These are phyloP conservation scores for Colletotrichum spaethianum DNA, from an alignment of 2,329 filamentous ascomycete genomes.

Conservation along the genomic window DNA sequence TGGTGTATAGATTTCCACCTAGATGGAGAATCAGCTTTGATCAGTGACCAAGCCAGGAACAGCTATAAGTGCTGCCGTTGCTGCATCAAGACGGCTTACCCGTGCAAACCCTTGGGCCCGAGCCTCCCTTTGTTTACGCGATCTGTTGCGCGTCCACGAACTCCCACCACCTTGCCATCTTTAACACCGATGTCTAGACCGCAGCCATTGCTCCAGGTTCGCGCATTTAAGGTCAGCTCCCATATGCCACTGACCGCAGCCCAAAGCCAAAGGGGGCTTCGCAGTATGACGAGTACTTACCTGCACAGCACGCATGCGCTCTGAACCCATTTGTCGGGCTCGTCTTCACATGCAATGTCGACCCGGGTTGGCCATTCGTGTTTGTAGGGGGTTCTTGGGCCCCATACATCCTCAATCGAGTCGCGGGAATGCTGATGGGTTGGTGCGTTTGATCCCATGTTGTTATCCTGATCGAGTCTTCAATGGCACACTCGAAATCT, in stretches of 20 bases:
- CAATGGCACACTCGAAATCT: background rate
- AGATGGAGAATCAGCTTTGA: slow-evolving; percentile 9
- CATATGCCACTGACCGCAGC: background rate
- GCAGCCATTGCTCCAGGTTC: slow-evolving; percentile 51
- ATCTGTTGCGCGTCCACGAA: slow-evolving; percentile 50
- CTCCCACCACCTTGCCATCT: slow-evolving; percentile 53
- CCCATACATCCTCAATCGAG: slow-evolving; percentile 52
- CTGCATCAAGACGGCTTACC: slow-evolving; percentile 41
- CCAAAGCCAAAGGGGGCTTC: too few species aligned
- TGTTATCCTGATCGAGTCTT: too few species aligned
- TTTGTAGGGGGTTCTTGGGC: slow-evolving; percentile 50
- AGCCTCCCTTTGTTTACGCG: slow-evolving; percentile 53
- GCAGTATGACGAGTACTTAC: background rate
- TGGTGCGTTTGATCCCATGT: background rate
- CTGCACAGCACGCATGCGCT: slow-evolving; percentile 54
- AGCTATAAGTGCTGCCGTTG: background rate
- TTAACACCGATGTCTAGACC: slow-evolving; percentile 54
- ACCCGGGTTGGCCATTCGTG: slow-evolving; percentile 52
- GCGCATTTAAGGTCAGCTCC: background rate
- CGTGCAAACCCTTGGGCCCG: slow-evolving; percentile 52
- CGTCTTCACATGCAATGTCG: slow-evolving; percentile 49
- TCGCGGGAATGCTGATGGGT: slow-evolving; percentile 41
- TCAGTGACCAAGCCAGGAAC: background rate
- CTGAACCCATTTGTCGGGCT: slow-evolving; percentile 55
- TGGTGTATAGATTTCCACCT: slow-evolving; percentile 48